phyloP scores from a whole-genome alignment of 768 basidiomycete species.

The Tricholoma sp. region DNA sequence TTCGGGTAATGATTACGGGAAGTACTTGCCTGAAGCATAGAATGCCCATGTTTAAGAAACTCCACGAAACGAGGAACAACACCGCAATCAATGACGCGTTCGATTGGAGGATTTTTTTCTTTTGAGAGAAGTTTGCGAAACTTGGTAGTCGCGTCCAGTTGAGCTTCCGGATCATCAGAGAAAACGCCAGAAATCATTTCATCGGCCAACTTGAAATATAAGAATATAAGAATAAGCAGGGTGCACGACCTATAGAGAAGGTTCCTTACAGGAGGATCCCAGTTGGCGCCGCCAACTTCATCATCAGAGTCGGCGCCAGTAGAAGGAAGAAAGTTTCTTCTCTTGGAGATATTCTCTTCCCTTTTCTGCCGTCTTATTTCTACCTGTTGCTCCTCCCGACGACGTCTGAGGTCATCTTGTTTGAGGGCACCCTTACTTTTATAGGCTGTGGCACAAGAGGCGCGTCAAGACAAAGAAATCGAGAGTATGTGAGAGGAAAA shows the following conservation, averaged over 20 bases:
- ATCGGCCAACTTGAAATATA: constrained; percentile 59
- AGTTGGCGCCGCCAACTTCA: constrained; percentile 61
- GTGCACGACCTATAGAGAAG: constrained; percentile 7
- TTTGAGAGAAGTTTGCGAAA: constrained; percentile 98
- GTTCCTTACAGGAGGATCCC: constrained; percentile 72
- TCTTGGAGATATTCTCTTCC: constrained; percentile 97
- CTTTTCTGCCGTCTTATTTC: constrained; percentile 98
- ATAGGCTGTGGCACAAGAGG: constrained; percentile 52
- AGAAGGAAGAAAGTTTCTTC: constrained; percentile 85
- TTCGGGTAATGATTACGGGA: not conserved
- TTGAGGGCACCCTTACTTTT: constrained; percentile 89
- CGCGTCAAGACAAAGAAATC: constrained; percentile 35
- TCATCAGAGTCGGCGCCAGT: constrained; percentile 86
- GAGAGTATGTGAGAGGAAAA: constrained; percentile 14
- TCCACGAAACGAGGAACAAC: constrained; percentile 97
- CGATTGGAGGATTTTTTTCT: constrained; percentile 99
- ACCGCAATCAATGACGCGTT: constrained; percentile 95
- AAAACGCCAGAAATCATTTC: constrained; percentile 95
- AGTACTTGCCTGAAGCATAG: constrained; percentile 73
- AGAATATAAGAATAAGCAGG: constrained; percentile 11
- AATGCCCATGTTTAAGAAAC: constrained; percentile 75
- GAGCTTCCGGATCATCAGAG: constrained; percentile 84
- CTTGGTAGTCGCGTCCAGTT: constrained; percentile 95
- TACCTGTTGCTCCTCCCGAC: constrained; percentile 97
- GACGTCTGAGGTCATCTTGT: constrained; percentile 89